Percentiles rank a stretch among this genome's conserved stretches.
phyloP scores from a whole-genome alignment of 1,284 basidiomycete species.

The Fomitopsis palustris region DNA sequence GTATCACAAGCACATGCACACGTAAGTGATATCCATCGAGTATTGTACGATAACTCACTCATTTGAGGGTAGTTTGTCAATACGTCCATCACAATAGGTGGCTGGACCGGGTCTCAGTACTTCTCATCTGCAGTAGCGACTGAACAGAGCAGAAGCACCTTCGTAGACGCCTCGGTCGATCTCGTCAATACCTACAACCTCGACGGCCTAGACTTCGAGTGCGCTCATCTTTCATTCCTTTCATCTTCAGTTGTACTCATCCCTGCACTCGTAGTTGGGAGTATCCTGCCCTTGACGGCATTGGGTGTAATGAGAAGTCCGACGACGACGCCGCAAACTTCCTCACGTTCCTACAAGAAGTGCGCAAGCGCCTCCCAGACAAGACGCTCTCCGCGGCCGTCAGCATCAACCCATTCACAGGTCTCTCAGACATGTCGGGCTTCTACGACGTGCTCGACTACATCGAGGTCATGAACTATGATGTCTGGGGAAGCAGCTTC shows the following conservation, averaged over 20 bases:
- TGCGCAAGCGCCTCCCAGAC: constrained; percentile 33
- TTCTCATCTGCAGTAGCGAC: constrained; percentile 76
- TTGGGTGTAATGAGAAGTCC: constrained; percentile 64
- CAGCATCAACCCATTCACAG: constrained; percentile 53
- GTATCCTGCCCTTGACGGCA: constrained; percentile 66
- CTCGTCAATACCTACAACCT: constrained; percentile 66
- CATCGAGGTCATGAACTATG: constrained; percentile 74
- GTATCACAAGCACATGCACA: background rate
- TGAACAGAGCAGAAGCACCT: constrained; percentile 55
- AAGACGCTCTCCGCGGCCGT: constrained; percentile 53
- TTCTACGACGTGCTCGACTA: constrained; percentile 64
- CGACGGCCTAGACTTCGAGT: constrained; percentile 88
- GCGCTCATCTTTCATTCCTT: constrained; percentile 23
- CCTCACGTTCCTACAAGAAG: constrained; percentile 51
- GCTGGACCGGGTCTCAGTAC: constrained; percentile 79
- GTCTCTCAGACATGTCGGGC: constrained; percentile 48
- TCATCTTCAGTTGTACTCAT: background rate
- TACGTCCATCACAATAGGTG: constrained; percentile 80
- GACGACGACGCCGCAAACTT: constrained; percentile 58
- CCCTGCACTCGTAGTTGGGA: constrained; percentile 66
- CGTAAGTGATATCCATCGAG: background rate
- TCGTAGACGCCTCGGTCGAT: constrained; percentile 61
- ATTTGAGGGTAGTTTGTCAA: constrained; percentile 47
- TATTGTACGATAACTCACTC: background rate
- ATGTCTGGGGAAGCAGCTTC: constrained; percentile 57